These are phyloP conservation scores for Mycena rosella DNA, from an alignment of 768 basidiomycete genomes.

Conservation along the genomic window DNA sequence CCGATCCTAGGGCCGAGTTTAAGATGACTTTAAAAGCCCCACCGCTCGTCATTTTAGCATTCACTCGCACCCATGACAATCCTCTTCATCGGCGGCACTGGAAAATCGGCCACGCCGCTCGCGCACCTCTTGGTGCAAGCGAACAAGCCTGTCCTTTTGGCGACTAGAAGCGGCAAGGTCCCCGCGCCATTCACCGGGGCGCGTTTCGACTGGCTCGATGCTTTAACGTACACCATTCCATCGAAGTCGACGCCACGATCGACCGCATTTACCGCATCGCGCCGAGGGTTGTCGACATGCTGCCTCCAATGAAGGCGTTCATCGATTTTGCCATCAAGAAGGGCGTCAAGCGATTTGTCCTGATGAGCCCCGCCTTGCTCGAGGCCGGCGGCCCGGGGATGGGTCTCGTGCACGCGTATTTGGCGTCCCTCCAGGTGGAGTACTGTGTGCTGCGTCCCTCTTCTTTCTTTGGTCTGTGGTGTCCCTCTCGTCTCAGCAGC, in stretches of 20 bases:
- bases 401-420: conserved; percentile 33
- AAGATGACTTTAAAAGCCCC: not conserved
- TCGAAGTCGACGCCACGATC: conserved; percentile 43
- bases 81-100: conserved; percentile 50
- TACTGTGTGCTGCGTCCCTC: conserved; percentile 51
- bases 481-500: not conserved
- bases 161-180: conserved; percentile 43
- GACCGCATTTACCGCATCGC: conserved; percentile 48
- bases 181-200: conserved; percentile 44
- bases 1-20: too few relatives aligned
- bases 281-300: conserved; percentile 36
- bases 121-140: conserved; percentile 34
- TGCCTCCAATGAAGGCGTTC: conserved; percentile 40
- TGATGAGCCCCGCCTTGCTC: not conserved
- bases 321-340: conserved; percentile 47
- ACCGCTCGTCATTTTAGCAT: not conserved
- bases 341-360: conserved; percentile 43
- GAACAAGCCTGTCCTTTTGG: conserved; percentile 34
- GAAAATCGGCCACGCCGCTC: conserved; percentile 43
- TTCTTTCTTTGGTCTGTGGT: conserved; percentile 49
- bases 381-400: not conserved
- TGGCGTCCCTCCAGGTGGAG: conserved; percentile 47
- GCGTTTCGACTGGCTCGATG: conserved; percentile 52
- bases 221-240: conserved; percentile 46
- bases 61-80: conserved; percentile 40